These are phyloP conservation scores for Penicillium pancosmium DNA, from an alignment of 495 filamentous ascomycete species.

Conservation along the genomic window DNA sequence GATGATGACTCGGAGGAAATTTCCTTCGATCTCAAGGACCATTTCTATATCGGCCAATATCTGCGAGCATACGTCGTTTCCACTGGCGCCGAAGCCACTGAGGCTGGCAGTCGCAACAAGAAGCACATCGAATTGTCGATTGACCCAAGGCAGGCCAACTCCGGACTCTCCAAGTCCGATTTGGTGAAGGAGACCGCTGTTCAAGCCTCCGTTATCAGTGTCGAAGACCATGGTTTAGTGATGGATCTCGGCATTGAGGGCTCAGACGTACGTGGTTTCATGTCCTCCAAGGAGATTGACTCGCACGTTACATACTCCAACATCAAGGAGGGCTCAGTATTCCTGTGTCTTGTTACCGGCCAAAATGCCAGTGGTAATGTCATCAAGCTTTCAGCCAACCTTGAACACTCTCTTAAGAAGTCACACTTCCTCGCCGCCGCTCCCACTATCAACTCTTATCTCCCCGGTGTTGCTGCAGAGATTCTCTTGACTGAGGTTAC, in stretches of 20 bases:
- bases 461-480: conserved; percentile 88
- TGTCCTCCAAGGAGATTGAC: conserved; percentile 84
- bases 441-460: conserved; percentile 83
- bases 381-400: conserved; percentile 81
- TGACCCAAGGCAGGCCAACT: conserved; percentile 73
- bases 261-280: conserved; percentile 72
- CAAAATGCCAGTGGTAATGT: conserved; percentile 77
- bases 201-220: conserved; percentile 85
- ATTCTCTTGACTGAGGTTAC: conserved; percentile 76
- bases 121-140: conserved; percentile 84
- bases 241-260: conserved; percentile 86
- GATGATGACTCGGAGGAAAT: conserved; percentile 58
- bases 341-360: conserved; percentile 80
- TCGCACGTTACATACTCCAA: conserved; percentile 56
- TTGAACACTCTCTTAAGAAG: conserved; percentile 70
- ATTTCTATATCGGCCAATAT: conserved; percentile 87
- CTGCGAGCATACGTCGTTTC: conserved; percentile 83
- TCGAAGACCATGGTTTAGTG: conserved; percentile 92
- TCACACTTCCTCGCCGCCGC: conserved; percentile 69
- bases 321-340: conserved; percentile 77
- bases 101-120: conserved; percentile 67
- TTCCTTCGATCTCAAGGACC: conserved; percentile 65
- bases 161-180: conserved; percentile 67
- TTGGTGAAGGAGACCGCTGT: conserved; percentile 71
- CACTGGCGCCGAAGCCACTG: conserved; percentile 55